Base-by-base conservation (phyloP, 176 grass and related monocot genomes). In the Chrysopogon serrulatus region DNA sequence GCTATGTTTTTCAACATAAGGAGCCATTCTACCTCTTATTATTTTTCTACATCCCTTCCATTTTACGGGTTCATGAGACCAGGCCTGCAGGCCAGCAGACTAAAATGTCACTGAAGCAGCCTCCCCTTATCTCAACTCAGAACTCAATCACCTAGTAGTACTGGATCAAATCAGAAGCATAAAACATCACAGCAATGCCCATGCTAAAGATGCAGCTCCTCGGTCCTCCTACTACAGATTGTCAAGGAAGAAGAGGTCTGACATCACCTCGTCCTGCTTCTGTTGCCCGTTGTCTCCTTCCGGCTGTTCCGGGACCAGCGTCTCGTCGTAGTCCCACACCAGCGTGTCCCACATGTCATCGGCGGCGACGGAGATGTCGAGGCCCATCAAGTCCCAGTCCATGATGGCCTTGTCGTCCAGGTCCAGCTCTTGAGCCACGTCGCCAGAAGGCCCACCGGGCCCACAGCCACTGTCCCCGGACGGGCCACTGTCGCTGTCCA, bases 341-440 rank as follows among this genome's bases (percentile, higher is more conserved):
- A 90, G 71, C 0, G 83, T 27, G 72, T 45, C 73, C 83, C 88
- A 86, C 63, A 86, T 71, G 79, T 90, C 88, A 77, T 42, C 27
- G 32, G 26, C 26, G 37, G 62, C 28, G 37, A 49, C 28, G 0
- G 75, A 21, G 62, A 37, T 44, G 21, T 92, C 90, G 17, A 92
- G 74, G 4, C 68, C 86, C 83, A 41, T 45, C 79, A 83, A 27
- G 61, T 89, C 86, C 90, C 90, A 88, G 13, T 88, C 79, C 67
- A 83, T 80, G 68, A 89, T 63, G 68, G 39, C 48, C 40, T 79
- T 78, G 21, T 30, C 13, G 59, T 62, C 24, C 23, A 57, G 53
- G 19, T 31, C 45, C 47, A 65, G 3, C 0, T 28, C 59, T 6
- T 68, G 57, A 37, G 14, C 78, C 59, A 48, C 30, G 2, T 11